Conservation (phyloP, 495 filamentous ascomycete species). For the Astrothelium subdiscretum region DNA sequence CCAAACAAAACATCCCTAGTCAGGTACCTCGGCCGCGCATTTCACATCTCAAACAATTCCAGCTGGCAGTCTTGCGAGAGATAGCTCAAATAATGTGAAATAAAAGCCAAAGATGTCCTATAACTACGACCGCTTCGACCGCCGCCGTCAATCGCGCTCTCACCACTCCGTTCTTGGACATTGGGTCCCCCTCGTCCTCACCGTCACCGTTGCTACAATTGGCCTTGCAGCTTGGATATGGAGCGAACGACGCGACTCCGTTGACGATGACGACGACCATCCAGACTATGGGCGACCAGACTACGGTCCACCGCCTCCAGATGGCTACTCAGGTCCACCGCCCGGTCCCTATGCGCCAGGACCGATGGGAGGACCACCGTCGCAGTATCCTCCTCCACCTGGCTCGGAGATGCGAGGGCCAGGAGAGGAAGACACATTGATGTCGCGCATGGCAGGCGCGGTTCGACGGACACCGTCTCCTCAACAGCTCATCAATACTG, state of each 20-base stretch:
- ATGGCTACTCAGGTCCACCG: conserved; percentile 31
- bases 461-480: conserved; percentile 79
- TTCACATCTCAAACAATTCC: not conserved
- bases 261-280: conserved; percentile 42
- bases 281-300: conserved; percentile 11
- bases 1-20: conserved; percentile 8
- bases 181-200: conserved; percentile 76
- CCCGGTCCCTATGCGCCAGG: conserved; percentile 19
- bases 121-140: conserved; percentile 47
- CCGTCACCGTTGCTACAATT: conserved; percentile 71
- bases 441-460: conserved; percentile 70
- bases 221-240: conserved; percentile 84
- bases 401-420: conserved; percentile 8
- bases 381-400: conserved; percentile 9
- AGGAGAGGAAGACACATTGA: conserved; percentile 44
- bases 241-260: conserved; percentile 69
- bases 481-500: conserved; percentile 73
- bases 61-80: not conserved
- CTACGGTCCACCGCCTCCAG: conserved; percentile 25
- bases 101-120: conserved; percentile 55
- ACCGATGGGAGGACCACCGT: conserved; percentile 12
- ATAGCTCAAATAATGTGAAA: not conserved
- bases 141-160: not conserved
- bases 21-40: not conserved
- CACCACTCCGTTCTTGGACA: conserved; percentile 61